These are phyloP conservation scores for Mortierella alpina DNA, from an alignment of 192 early-diverging fungal genomes.

Conservation along the genomic window DNA sequence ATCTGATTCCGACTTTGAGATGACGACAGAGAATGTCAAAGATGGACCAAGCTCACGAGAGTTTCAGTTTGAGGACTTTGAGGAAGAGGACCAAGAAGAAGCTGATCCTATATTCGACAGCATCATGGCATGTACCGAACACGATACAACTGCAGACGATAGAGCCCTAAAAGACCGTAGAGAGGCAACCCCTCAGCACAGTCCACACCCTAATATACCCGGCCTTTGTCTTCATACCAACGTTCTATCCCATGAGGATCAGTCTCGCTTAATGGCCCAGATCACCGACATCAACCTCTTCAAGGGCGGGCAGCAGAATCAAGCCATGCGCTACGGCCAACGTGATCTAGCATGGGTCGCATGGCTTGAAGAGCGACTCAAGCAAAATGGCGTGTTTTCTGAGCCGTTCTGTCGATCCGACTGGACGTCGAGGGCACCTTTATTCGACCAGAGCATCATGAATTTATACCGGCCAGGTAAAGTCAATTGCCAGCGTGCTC, in stretches of 20 bases:
- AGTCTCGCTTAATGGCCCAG: slow-evolving; percentile 26
- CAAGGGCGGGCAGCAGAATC: slow-evolving; percentile 52
- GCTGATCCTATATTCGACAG: slow-evolving; percentile 33
- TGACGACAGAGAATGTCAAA: background rate
- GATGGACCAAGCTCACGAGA: background rate
- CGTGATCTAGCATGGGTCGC: slow-evolving; percentile 48
- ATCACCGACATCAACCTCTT: slow-evolving; percentile 47
- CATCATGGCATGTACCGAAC: slow-evolving; percentile 30
- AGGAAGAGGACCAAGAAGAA: background rate
- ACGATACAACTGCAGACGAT: background rate
- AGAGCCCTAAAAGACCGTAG: background rate
- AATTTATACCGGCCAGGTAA: slow-evolving; percentile 58
- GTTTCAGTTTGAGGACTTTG: background rate
- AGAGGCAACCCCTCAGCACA: slow-evolving; percentile 7
- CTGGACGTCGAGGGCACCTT: slow-evolving; percentile 41
- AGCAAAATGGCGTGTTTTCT: background rate
- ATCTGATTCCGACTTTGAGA: slow-evolving; percentile 33
- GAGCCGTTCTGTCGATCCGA: slow-evolving; percentile 16
- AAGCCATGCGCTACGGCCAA: slow-evolving; percentile 63
- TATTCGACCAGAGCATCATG: slow-evolving; percentile 66
- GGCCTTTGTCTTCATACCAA: slow-evolving; percentile 30
- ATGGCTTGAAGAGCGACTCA: slow-evolving; percentile 30
- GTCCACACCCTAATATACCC: slow-evolving; percentile 15
- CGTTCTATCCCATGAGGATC: slow-evolving; percentile 32
- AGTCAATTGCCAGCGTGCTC: background rate